phyloP scores from a whole-genome alignment of 352 stramenopile genomes.

The Phytopythium cucurbitacearum region DNA sequence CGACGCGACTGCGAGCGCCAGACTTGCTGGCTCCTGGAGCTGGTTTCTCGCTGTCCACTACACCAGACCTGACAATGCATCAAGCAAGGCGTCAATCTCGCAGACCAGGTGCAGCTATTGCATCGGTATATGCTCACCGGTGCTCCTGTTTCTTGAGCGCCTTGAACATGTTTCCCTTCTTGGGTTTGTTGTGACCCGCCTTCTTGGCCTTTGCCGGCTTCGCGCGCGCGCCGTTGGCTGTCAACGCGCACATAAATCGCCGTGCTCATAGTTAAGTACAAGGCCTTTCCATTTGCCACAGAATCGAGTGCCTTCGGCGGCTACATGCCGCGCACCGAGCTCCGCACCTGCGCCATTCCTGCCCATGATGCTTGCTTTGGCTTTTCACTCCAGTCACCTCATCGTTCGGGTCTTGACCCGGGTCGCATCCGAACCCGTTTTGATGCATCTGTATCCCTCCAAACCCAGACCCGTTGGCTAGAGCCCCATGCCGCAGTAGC shows the following conservation, averaged over 20 bases:
- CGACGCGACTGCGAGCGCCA: slow-evolving; percentile 13
- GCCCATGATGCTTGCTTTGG: slow-evolving; percentile 16
- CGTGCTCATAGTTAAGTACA: too few species aligned
- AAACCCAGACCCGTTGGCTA: too few species aligned
- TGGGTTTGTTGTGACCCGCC: slow-evolving; percentile 33
- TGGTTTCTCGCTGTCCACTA: slow-evolving; percentile 38
- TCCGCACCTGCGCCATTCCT: slow-evolving; percentile 33
- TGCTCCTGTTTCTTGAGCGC: slow-evolving; percentile 63
- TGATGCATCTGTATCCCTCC: too few species aligned
- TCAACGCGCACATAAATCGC: background rate
- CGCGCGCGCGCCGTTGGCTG: slow-evolving; percentile 11
- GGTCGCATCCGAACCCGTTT: too few species aligned
- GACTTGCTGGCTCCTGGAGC: slow-evolving; percentile 18
- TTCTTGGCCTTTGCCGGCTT: slow-evolving; percentile 47
- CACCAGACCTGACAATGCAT: slow-evolving; percentile 17
- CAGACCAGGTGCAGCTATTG: too few species aligned
- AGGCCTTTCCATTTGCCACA: background rate
- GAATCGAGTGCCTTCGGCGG: background rate
- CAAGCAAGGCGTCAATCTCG: background rate
- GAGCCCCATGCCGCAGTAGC: too few species aligned
- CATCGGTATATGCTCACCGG: slow-evolving; percentile 14
- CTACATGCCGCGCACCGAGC: background rate
- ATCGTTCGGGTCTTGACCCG: too few species aligned
- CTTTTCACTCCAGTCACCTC: background rate
- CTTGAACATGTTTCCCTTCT: slow-evolving; percentile 66